Evolutionary conservation across 306 rosid genomes (phyloP), one percentile per base, ranked within the genome.

Genomic region (Medicago ruthenica): DNA sequence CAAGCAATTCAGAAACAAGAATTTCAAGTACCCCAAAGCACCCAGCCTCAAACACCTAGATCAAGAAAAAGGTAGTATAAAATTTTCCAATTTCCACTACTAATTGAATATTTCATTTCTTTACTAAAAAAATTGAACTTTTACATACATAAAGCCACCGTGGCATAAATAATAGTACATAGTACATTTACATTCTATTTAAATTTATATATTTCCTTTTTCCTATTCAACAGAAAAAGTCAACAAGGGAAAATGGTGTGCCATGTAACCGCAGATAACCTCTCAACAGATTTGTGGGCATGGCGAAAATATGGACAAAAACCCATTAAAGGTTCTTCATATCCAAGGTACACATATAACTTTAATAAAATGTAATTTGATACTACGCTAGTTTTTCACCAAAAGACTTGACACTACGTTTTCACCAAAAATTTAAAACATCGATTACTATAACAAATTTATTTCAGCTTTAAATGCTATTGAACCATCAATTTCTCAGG

Each of bases 251-350:
- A 72, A 68, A 73, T 67, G 75, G 91, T 93, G 24, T 73, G 89
- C 51, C 90, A 81, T 34, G 91, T 89, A 64, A 74, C 85, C 0
- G 86, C 86, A 11, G 95, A 89, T 13, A 89, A 90, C 71, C 88
- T 93, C 47, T 86, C 89, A 3, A 54, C 89, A 1, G 96, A 93
- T 86, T 67, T 87, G 75, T 90, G 98, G 98, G 94, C 96, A 1
- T 93, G 98, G 98, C 80, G 96, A 2, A 89, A 91, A 74, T 91
- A 89, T 62, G 92, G 93, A 50, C 93, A 89, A 74, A 91, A 91
- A 82, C 94, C 97, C 55, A 91, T 91, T 40, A 89, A 91, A 42
- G 97, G 97, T 22, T 91, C 94, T 69, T 90, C 97, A 16, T 83
- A 84, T 68, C 98, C 98, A 60, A 90, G 97, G 97, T 83, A 66